phyloP scores from a whole-genome alignment of 257 asterid species.

The Fraxinus americana region DNA sequence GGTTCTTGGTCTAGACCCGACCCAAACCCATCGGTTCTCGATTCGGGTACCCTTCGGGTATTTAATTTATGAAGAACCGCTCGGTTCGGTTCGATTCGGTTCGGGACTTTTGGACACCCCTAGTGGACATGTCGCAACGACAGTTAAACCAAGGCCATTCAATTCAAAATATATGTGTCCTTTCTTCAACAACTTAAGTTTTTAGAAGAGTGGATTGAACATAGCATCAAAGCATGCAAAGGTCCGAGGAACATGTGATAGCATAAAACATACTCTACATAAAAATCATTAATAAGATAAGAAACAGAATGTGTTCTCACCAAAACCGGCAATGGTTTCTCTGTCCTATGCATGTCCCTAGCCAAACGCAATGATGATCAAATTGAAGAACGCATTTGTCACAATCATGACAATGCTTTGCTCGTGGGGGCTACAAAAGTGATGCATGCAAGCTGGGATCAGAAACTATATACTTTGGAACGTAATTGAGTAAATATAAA shows the following conservation, averaged over 20 bases:
- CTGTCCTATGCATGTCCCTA: slow-evolving; percentile 93
- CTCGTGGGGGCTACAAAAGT: slow-evolving; percentile 86
- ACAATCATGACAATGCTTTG: slow-evolving; percentile 97
- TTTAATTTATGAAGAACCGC: too few relatives aligned
- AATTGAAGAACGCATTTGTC: slow-evolving; percentile 96
- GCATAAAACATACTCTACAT: background rate
- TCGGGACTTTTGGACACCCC: too few relatives aligned
- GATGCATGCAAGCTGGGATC: slow-evolving; percentile 22
- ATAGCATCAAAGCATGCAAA: background rate
- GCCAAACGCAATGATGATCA: slow-evolving; percentile 99
- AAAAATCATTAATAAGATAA: slow-evolving; percentile 16
- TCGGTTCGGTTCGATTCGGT: too few relatives aligned
- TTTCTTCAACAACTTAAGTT: background rate
- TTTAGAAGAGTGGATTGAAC: background rate
- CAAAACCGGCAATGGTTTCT: slow-evolving; percentile 90
- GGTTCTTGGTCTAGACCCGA: too few relatives aligned
- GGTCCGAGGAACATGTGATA: background rate
- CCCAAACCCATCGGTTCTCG: too few relatives aligned
- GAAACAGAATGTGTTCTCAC: slow-evolving; percentile 45
- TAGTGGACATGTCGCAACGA: background rate
- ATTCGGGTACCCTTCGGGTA: too few relatives aligned
- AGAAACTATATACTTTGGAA: slow-evolving; percentile 22
- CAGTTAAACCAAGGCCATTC: background rate
- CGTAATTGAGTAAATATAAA: background rate
- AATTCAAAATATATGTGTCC: background rate